Evolutionary conservation across 495 filamentous ascomycete genomes (phyloP), one percentile per base, ranked within the genome.

Genomic region (Talaromyces thailandensis): DNA sequence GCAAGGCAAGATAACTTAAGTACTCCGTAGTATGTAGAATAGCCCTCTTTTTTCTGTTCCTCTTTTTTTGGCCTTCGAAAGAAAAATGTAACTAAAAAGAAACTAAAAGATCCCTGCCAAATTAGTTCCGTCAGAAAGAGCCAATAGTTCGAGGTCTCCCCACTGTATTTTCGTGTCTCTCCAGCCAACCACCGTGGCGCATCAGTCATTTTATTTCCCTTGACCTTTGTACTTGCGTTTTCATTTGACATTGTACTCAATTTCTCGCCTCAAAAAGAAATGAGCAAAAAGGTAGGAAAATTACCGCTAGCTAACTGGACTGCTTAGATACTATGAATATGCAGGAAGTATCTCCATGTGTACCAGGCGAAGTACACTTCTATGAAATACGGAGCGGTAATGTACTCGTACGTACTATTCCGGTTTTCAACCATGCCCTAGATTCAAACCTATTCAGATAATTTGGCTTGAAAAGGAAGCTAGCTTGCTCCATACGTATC

Each of bases 291-390:
- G 24, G 23, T 26, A 31, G 28, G 55, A 31, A 57, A 57, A 18
- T 57, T 57, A 57, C 55, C 28, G 55, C 55, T 57, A 57, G 55
- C 55, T 35, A 57, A 57, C 5, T 11, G 26, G 29, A 57, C 55
- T 57, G 55, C 28, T 35, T 57, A 16, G 28, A 57, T 25, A 25
- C 23, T 35, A 18, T 35, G 18, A 25, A 51, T 23, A 31, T 57
- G 26, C 6, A 11, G 55, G 21, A 23, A 57, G 23, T 55, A 28
- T 26, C 11, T 28, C 7, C 21, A 26, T 8, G 21, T 28, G 9
- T 14, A 12, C 14, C 18, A 18, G 40, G 40, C 5, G 40, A 45
- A 18, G 6, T 48, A 21, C 21, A 55, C 16, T 28, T 26, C n/a
- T 26, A 55, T 55, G 9, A 51, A 52, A 55, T 48, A 48, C 43